Conservation (phyloP, 1,284 basidiomycete species). For the Coniferiporia sulphurascens region DNA sequence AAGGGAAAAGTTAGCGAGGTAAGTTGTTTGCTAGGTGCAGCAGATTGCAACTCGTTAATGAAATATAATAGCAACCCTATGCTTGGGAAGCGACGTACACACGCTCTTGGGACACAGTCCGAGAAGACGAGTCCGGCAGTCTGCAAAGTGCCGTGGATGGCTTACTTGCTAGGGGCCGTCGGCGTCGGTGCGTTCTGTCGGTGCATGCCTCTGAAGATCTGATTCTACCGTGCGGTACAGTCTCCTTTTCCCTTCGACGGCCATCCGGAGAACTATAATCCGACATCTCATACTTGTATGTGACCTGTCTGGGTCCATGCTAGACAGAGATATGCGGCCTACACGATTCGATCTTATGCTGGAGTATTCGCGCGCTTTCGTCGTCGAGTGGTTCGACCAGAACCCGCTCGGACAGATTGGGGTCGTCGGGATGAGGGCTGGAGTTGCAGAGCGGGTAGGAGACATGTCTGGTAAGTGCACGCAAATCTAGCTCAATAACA, state of each 20-base stretch:
- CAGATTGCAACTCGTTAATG: slow-evolving; percentile 1
- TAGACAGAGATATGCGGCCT: slow-evolving; percentile 93
- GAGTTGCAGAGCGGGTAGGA: slow-evolving; percentile 80
- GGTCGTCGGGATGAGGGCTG: slow-evolving; percentile 86
- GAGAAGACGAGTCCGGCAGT: slow-evolving; percentile 93
- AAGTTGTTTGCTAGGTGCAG: slow-evolving; percentile 18
- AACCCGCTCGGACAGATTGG: slow-evolving; percentile 98
- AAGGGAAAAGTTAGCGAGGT: slow-evolving; percentile 53
- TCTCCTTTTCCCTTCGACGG: slow-evolving; percentile 74
- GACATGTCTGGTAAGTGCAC: slow-evolving; percentile 77
- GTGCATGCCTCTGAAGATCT: not conserved
- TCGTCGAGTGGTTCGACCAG: slow-evolving; percentile 98
- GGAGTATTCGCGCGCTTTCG: slow-evolving; percentile 86
- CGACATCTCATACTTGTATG: slow-evolving; percentile 89
- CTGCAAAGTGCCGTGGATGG: slow-evolving; percentile 87
- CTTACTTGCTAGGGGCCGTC: slow-evolving; percentile 78
- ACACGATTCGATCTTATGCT: slow-evolving; percentile 87
- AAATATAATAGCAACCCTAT: slow-evolving; percentile 58
- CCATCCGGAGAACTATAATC: slow-evolving; percentile 93
- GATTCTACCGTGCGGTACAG: slow-evolving; percentile 32
- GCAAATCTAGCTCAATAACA: not conserved
- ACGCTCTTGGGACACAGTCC: slow-evolving; percentile 94
- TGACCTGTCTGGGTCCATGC: slow-evolving; percentile 90
- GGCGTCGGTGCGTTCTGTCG: slow-evolving; percentile 59
- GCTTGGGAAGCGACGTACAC: slow-evolving; percentile 97